These are phyloP conservation scores for Dactylellina parvicollis DNA, from an alignment of 2,329 filamentous ascomycete species.

Conservation along the genomic window DNA sequence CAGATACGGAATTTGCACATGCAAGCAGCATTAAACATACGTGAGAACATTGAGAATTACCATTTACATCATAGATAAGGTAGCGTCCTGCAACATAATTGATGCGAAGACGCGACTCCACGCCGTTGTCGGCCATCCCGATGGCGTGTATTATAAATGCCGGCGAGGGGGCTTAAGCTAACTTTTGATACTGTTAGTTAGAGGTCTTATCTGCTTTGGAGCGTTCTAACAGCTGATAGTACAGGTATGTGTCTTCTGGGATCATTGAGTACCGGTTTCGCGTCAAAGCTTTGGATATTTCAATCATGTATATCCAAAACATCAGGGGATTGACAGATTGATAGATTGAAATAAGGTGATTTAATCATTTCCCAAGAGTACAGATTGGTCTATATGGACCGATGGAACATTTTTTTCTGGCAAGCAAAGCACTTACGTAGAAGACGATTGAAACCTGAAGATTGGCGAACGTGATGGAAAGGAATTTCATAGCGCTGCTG, in stretches of 20 bases:
- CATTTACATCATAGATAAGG: conserved; percentile 86
- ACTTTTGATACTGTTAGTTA: not conserved
- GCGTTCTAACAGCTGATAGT: not conserved
- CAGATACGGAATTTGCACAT: not conserved
- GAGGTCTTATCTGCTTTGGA: not conserved
- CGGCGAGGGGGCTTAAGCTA: not conserved
- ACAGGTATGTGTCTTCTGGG: conserved; percentile 58
- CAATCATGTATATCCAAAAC: conserved; percentile 47
- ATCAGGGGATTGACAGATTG: conserved; percentile 54
- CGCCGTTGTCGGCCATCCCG: conserved; percentile 64
- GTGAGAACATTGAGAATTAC: conserved; percentile 70
- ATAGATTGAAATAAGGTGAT: conserved; percentile 51
- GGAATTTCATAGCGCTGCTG: too few relatives aligned
- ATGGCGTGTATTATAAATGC: not conserved
- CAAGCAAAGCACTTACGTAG: too few relatives aligned
- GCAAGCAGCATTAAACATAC: conserved; percentile 5
- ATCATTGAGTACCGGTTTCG: conserved; percentile 49
- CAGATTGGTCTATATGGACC: not conserved
- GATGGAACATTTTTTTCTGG: not conserved
- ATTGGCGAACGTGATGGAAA: too few relatives aligned
- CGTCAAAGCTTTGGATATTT: conserved; percentile 45
- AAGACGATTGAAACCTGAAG: too few relatives aligned
- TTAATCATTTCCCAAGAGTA: conserved; percentile 48
- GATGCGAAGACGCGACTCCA: conserved; percentile 70
- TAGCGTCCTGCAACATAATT: conserved; percentile 82